A percentile compares a stretch with the other conserved stretches of the same genome.
Conservation (phyloP, 352 stramenopile genomes). For the Phytophthora europaea region DNA sequence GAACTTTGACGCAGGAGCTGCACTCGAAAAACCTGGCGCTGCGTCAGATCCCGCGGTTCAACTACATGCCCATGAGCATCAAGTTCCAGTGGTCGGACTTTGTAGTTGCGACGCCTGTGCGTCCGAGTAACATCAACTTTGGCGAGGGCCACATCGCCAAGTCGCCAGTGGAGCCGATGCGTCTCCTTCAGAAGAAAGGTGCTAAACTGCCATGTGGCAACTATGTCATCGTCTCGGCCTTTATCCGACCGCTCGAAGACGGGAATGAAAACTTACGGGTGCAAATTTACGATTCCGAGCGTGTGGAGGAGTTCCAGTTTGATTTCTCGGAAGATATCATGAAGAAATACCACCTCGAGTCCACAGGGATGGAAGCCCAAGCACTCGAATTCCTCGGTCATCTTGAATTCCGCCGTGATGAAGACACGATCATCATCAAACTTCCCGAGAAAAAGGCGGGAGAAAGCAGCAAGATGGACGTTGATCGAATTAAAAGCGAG, state of each 20-base stretch:
- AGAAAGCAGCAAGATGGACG: not conserved
- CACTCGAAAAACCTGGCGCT: conserved; percentile 69
- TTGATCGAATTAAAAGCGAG: conserved; percentile 32
- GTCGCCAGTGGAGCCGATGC: conserved; percentile 67
- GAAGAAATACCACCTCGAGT: conserved; percentile 58
- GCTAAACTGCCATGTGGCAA: conserved; percentile 62
- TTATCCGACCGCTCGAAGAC: conserved; percentile 74
- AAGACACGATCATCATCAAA: conserved; percentile 76
- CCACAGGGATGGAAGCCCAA: conserved; percentile 48
- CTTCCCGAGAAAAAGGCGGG: conserved; percentile 57
- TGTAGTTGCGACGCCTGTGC: conserved; percentile 66
- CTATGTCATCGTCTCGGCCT: conserved; percentile 77
- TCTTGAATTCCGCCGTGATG: conserved; percentile 70
- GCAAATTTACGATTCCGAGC: conserved; percentile 79
- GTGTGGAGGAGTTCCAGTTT: conserved; percentile 82
- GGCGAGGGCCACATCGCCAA: conserved; percentile 26
- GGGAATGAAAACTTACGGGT: conserved; percentile 78
- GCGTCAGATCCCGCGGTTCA: conserved; percentile 72
- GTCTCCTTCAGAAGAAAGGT: conserved; percentile 66
- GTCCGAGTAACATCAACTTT: conserved; percentile 21
- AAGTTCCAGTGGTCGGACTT: conserved; percentile 85
- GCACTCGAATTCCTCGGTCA: conserved; percentile 55
- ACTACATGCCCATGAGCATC: conserved; percentile 69
- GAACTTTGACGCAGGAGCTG: conserved; percentile 69
- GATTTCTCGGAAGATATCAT: conserved; percentile 78